Base-by-base conservation (phyloP, 2,329 filamentous ascomycete genomes). In the Alternaria sp. region DNA sequence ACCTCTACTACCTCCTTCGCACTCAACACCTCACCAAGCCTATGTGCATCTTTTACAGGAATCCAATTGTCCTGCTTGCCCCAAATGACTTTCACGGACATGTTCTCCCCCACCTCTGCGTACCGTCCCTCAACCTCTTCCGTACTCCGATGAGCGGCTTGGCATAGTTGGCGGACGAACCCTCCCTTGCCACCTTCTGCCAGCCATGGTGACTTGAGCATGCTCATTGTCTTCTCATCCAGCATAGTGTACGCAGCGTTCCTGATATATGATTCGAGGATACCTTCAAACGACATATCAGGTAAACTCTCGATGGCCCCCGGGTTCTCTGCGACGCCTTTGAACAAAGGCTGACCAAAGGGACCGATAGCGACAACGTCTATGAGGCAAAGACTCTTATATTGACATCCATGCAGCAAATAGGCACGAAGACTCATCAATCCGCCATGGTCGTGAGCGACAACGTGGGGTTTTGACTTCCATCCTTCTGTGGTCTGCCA, bases 321-420 rank as follows among this genome's bases (percentile, higher is more conserved):
- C 0, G 68, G 63, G 28, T 63, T 59, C 55, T 66, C 60, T 9
- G 60, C 62, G 4, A 68, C 60, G 9, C 57, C 34, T 27, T 64
- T 61, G 56, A 71, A 71, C n/a, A 69, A 40, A 2, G 63, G 27
- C 9, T 69, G 61, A 6, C 66, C 67, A 32, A 71, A 71, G 7
- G 68, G 68, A 14, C 68, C 65, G 9, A 71, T 66, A 11, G 68
- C 66, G 9, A 71, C 67, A 9, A 68, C 65, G 50, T 69, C 62
- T 11, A 69, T 60, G 5, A 71, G 45, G 20, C 66, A 69, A 2
- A 71, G 61, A 59, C 65, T 68, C 2, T 60, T 57, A 22, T 65
- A 71, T 8, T 11, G 30, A 49, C 68, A 68, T 2, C 20, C 54
- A 28, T 71, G 67, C 27, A 71, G 30, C 20, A 69, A 22, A 22